Conservation (phyloP, 2,329 filamentous ascomycete genomes). For the Davidsoniella australis region DNA sequence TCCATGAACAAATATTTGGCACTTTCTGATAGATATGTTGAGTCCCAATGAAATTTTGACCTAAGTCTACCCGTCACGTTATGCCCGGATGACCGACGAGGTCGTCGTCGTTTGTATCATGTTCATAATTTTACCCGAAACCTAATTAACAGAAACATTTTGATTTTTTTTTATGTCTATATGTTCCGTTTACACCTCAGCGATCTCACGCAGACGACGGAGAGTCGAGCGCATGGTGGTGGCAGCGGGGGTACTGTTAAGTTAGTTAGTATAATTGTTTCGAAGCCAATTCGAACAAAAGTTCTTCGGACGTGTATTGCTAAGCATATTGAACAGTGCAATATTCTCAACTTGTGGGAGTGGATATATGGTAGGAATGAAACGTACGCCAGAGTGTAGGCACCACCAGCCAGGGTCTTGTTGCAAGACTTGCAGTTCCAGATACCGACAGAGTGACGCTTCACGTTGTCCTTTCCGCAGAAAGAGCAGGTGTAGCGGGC, state of each 20-base stretch:
- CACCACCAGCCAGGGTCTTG: slow-evolving; percentile 67
- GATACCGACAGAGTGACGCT: slow-evolving; percentile 82
- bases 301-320: not conserved
- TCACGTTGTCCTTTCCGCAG: slow-evolving; percentile 93
- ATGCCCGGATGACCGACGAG: slow-evolving; percentile 12
- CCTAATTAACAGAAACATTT: slow-evolving; percentile 13
- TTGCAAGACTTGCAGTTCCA: slow-evolving; percentile 94
- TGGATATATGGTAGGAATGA: slow-evolving; percentile 1
- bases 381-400: slow-evolving; percentile 92
- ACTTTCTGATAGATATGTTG: slow-evolving; percentile 8
- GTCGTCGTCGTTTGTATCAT: slow-evolving; percentile 11
- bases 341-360: not conserved
- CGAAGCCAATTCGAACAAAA: not conserved
- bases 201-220: slow-evolving; percentile 92
- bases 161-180: slow-evolving; percentile 15
- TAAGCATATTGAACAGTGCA: not conserved
- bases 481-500: slow-evolving; percentile 95
- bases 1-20: slow-evolving; percentile 4
- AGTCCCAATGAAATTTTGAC: slow-evolving; percentile 13
- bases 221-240: slow-evolving; percentile 92
- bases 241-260: slow-evolving; percentile 65
- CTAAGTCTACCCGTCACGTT: slow-evolving; percentile 13
- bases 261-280: slow-evolving; percentile 16
- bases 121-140: slow-evolving; percentile 11
- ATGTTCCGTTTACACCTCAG: slow-evolving; percentile 57